Evolutionary conservation across 2,329 filamentous ascomycete species (phyloP), one percentile per base, ranked within the genome.

Genomic region (Fusarium tanahbumbuense): DNA sequence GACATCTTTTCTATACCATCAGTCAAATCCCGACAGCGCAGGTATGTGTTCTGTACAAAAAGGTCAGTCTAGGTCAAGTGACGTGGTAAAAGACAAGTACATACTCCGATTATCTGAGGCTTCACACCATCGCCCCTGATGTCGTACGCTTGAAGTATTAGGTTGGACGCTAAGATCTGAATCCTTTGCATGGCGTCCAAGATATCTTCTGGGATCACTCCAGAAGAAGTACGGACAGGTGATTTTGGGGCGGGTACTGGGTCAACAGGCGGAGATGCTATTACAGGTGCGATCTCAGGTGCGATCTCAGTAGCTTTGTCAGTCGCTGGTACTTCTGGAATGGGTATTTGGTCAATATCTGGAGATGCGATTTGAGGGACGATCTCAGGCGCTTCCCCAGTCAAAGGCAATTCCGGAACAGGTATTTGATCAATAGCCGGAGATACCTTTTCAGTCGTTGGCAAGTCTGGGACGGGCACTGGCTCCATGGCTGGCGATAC

Each of bases 11-110:
- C n/a, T 22, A 64, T 32, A 5, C 52, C 53, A 10, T 70, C 62
- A 18, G 67, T 54, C 41, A 67, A 48, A 18, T 52, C 45, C 22
- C 58, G 53, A 20, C 67, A 70, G 6, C 67, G 37, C 8, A 70
- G 34, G 53, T 68, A 64, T 40, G 62, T 41, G 23, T 68, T 58
- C 58, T 71, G n/a, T 20, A 15, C 12, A 45, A 9, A 7, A 25
- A 27, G 15, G 45, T 68, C 27, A 64, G 44, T 27, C 34, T 8
- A 18, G 11, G 34, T 16, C 27, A 56, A 67, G 16, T 23, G 25
- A 42, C 22, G 11, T 12, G n/a, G 8, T 12, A 25, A 8, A 27
- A 27, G 40, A n/a, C 3, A 23, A 41, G 16, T 6, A 41, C 40
- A 25, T 52, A 54, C 67, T 45, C 58, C 63, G 18, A 60, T 46